Percentiles rank a stretch among this genome's conserved stretches.
phyloP scores from a whole-genome alignment of 2,329 filamentous ascomycete species.

The Colletotrichum camelliae region DNA sequence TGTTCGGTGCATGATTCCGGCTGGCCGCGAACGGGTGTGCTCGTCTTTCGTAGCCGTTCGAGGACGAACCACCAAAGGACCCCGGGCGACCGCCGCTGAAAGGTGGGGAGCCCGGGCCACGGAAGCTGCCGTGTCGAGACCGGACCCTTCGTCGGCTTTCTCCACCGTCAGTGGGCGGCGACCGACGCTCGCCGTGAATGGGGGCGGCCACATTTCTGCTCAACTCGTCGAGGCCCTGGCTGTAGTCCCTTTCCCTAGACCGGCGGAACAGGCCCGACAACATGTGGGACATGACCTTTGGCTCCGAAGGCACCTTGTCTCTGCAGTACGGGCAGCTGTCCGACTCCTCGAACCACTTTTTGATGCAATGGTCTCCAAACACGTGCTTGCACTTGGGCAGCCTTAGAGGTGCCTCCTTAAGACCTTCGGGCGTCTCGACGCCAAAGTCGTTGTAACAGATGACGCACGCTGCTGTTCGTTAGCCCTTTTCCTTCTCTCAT shows the following conservation, averaged over 20 bases:
- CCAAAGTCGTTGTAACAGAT: slow-evolving; percentile 72
- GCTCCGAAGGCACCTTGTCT: slow-evolving; percentile 62
- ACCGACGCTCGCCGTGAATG: slow-evolving; percentile 13
- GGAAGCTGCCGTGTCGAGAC: slow-evolving; percentile 5
- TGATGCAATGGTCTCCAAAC: slow-evolving; percentile 69
- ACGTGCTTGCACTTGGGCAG: slow-evolving; percentile 68
- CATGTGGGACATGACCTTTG: neutral
- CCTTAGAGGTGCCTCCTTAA: slow-evolving; percentile 60
- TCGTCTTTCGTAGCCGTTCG: neutral
- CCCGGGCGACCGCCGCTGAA: neutral
- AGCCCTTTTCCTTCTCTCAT: neutral
- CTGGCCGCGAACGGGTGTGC: neutral
- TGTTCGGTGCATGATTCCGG: neutral
- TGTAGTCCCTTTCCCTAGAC: slow-evolving; percentile 1
- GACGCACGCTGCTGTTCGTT: slow-evolving; percentile 52
- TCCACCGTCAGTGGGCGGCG: slow-evolving; percentile 13
- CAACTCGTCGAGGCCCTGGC: neutral
- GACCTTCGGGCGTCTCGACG: slow-evolving; percentile 60
- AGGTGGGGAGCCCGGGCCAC: slow-evolving; percentile 15
- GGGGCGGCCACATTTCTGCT: neutral
- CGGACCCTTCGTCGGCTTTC: slow-evolving; percentile 16
- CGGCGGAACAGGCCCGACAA: neutral
- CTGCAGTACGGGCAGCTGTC: slow-evolving; percentile 70
- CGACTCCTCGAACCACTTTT: slow-evolving; percentile 68
- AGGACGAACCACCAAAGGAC: neutral